These are phyloP conservation scores for Saccharomycopsis hybrid DNA, from an alignment of 1,139 yeast species.

Conservation along the genomic window DNA sequence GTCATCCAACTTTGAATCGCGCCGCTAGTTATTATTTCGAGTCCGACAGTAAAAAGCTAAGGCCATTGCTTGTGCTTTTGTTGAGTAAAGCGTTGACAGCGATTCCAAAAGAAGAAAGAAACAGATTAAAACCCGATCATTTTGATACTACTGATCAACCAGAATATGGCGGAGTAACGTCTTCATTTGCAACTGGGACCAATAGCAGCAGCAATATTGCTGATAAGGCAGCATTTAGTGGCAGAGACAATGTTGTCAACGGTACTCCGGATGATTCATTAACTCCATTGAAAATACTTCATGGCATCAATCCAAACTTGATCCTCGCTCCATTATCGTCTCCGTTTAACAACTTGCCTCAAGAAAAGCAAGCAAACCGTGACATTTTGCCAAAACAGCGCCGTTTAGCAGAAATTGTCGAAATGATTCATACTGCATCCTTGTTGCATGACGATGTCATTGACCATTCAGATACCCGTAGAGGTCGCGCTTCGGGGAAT, in stretches of 20 bases:
- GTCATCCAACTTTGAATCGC: conserved; percentile 86
- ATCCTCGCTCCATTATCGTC: conserved; percentile 77
- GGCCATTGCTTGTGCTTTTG: conserved; percentile 83
- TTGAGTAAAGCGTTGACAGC: conserved; percentile 75
- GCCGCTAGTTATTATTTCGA: conserved; percentile 92
- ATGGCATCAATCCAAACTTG: conserved; percentile 80
- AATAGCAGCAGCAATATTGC: conserved; percentile 14
- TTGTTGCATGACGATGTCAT: conserved; percentile 95
- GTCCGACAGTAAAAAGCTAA: conserved; percentile 90
- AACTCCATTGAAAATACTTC: conserved; percentile 75
- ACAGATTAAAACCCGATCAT: conserved; percentile 53
- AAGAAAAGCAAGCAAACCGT: conserved; percentile 40
- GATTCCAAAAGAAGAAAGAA: conserved; percentile 67
- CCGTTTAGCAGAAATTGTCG: conserved; percentile 93
- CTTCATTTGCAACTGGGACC: conserved; percentile 9
- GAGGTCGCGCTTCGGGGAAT: conserved; percentile 90
- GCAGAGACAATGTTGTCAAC: conserved; percentile 22
- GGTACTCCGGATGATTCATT: conserved; percentile 39
- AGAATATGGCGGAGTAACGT: conserved; percentile 42
- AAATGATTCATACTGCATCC: conserved; percentile 98
- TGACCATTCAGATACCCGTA: conserved; percentile 83
- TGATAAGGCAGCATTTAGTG: neutral
- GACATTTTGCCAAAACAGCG: conserved; percentile 92
- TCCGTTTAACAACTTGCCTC: conserved; percentile 69
- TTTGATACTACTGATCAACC: conserved; percentile 61